Conservation (phyloP, 2,329 filamentous ascomycete genomes). For the Colletotrichum euphorbiae region DNA sequence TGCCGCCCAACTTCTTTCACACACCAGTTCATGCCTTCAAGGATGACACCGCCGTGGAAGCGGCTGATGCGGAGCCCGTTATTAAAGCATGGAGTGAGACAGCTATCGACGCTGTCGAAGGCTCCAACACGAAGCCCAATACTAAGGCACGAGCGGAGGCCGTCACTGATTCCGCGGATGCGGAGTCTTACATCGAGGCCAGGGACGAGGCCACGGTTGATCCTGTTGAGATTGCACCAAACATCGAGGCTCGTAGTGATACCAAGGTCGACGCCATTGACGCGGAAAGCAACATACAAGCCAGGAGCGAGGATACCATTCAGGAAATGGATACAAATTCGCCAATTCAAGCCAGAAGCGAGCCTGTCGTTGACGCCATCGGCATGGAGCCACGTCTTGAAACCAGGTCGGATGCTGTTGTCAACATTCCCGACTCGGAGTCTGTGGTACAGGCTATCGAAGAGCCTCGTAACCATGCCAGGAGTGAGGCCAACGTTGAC, state of each 20-base stretch:
- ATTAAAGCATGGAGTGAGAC: too few relatives aligned
- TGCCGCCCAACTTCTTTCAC: background rate
- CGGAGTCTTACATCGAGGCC: too few relatives aligned
- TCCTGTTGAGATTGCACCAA: too few relatives aligned
- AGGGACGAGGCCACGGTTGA: too few relatives aligned
- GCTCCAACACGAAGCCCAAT: too few relatives aligned
- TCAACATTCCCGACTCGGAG: background rate
- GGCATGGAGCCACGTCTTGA: background rate
- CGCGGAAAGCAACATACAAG: background rate
- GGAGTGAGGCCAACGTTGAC: background rate
- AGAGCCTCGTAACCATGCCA: background rate
- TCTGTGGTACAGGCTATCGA: background rate
- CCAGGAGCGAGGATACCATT: background rate
- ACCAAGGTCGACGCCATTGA: background rate
- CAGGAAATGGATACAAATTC: background rate
- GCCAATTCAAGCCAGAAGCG: background rate
- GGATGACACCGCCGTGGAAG: background rate
- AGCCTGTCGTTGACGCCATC: background rate
- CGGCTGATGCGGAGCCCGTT: background rate
- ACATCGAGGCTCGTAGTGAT: too few relatives aligned
- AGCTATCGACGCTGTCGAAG: too few relatives aligned
- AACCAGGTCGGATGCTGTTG: background rate
- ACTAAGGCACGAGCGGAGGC: too few relatives aligned
- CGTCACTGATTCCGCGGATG: too few relatives aligned
- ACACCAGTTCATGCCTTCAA: conserved; percentile 7